Evolutionary conservation across 805 yeast species (phyloP).

Genomic region (Candida taoyuanica): DNA sequence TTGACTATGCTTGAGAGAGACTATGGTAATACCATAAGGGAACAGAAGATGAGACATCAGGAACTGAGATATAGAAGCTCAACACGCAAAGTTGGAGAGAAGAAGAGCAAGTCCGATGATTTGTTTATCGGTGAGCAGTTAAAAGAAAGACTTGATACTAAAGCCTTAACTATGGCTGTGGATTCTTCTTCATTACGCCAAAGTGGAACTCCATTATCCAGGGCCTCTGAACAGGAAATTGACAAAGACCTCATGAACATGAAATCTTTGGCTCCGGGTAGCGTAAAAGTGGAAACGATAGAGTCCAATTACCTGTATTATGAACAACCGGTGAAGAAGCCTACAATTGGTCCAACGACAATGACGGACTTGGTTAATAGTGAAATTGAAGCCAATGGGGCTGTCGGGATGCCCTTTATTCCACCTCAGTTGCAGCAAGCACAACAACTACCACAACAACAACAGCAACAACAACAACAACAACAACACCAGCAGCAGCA

Average conservation of each 20-base stretch:
- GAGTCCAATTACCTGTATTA: slow-evolving; percentile 21
- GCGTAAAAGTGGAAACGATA: slow-evolving; percentile 14
- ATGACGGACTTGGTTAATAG: slow-evolving; percentile 27
- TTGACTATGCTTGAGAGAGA: slow-evolving; percentile 14
- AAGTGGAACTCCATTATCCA: slow-evolving; percentile 9
- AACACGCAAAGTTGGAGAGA: slow-evolving; percentile 20
- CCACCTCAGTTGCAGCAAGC: too few species aligned
- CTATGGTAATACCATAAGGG: slow-evolving; percentile 12
- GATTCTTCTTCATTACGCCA: slow-evolving; percentile 2
- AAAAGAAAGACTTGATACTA: slow-evolving; percentile 5
- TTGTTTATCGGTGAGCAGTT: slow-evolving; percentile 14
- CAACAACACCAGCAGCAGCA: slow-evolving; percentile 5
- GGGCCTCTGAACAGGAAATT: slow-evolving; percentile 16
- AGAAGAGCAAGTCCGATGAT: slow-evolving; percentile 12
- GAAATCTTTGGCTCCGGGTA: neutral
- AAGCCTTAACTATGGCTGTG: neutral
- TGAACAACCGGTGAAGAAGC: slow-evolving; percentile 19
- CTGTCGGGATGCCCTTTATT: slow-evolving; percentile 8
- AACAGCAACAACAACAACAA: slow-evolving; percentile 5
- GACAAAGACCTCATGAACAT: slow-evolving; percentile 16
- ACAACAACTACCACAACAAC: slow-evolving; percentile 2
- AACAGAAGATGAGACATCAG: slow-evolving; percentile 4
- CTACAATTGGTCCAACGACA: slow-evolving; percentile 18
- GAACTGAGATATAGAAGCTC: slow-evolving; percentile 18
- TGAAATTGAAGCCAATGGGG: slow-evolving; percentile 21